phyloP scores from a whole-genome alignment of 1,139 yeast genomes.

The Candida neerlandica region DNA sequence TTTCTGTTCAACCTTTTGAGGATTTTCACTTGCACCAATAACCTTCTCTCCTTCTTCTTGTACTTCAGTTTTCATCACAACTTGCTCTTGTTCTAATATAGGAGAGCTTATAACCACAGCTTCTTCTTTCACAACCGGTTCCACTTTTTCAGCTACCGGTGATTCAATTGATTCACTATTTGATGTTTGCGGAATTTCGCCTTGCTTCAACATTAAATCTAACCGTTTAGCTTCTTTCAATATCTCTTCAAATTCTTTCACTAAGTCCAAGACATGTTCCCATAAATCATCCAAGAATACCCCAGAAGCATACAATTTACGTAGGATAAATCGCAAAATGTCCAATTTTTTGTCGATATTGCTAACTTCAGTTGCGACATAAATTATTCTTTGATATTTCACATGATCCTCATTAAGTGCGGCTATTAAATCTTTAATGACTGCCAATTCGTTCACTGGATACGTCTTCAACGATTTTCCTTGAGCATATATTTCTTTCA shows the following conservation, averaged over 20 bases:
- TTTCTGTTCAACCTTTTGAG: too few relatives aligned
- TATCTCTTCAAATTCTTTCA: conserved; percentile 18
- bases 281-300: conserved; percentile 28
- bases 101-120: background rate
- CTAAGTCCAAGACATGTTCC: conserved; percentile 21
- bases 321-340: conserved; percentile 26
- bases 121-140: background rate
- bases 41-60: background rate
- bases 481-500: conserved; percentile 24
- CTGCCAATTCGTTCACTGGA: conserved; percentile 42
- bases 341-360: conserved; percentile 24
- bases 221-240: conserved; percentile 1
- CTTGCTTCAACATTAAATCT: background rate
- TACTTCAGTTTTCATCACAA: background rate
- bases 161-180: background rate
- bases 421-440: conserved; percentile 24
- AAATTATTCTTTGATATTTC: conserved; percentile 17
- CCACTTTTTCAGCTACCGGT: background rate
- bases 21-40: too few relatives aligned
- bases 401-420: conserved; percentile 15
- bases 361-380: conserved; percentile 17
- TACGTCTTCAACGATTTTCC: conserved; percentile 37
- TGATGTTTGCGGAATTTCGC: background rate
- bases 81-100: background rate
- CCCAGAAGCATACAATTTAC: conserved; percentile 41